These are phyloP conservation scores for Thalassia testudinum DNA, from an alignment of 116 monocot genomes.

Conservation along the genomic window DNA sequence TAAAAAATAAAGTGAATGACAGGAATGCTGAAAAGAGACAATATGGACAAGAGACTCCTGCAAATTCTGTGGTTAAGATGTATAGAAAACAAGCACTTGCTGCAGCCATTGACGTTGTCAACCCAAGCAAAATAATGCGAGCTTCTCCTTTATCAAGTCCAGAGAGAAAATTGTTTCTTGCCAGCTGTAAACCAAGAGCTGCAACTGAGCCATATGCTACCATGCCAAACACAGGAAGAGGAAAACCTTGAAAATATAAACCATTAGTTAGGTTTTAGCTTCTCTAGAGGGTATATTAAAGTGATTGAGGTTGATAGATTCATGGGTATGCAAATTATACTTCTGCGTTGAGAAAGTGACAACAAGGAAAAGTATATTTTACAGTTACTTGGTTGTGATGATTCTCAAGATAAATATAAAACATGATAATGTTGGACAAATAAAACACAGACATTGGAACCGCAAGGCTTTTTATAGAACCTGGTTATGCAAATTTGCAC, in stretches of 20 bases:
- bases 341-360: neutral
- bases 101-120: constrained; percentile 79
- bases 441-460: too few species aligned
- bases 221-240: constrained; percentile 80
- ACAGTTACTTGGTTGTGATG: too few species aligned
- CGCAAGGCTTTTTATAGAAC: too few species aligned
- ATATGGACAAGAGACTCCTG: constrained; percentile 63
- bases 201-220: constrained; percentile 68
- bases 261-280: too few species aligned
- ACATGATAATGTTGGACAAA: too few species aligned
- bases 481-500: too few species aligned
- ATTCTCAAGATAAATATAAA: too few species aligned
- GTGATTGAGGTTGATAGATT: too few species aligned
- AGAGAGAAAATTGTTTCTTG: constrained; percentile 22
- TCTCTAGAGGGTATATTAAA: too few species aligned
- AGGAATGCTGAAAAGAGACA: constrained; percentile 65
- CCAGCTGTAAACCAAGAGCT: constrained; percentile 43
- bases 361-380: too few species aligned
- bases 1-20: constrained; percentile 78
- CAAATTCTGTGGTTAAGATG: constrained; percentile 60
- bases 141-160: constrained; percentile 32
- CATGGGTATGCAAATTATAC: neutral
- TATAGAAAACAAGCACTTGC: constrained; percentile 97
- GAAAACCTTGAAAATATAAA: constrained; percentile 56
- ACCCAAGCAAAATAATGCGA: constrained; percentile 45